Conservation (phyloP, 352 stramenopile genomes). For the Blastocystis sp. region DNA sequence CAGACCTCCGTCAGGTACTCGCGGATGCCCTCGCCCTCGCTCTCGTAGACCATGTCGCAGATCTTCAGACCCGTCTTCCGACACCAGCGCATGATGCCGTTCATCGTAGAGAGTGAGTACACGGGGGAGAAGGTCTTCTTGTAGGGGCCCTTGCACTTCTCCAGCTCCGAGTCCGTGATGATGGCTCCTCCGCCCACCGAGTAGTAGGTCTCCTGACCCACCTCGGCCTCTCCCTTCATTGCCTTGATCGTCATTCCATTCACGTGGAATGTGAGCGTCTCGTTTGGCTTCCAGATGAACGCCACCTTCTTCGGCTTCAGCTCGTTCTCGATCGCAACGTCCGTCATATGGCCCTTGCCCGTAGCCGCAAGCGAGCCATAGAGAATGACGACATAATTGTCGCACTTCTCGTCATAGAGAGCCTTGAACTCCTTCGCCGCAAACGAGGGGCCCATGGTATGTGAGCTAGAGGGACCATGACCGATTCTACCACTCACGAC, state of each 20-base stretch:
- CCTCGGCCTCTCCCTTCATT: neutral
- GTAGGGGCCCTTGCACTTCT: constrained; percentile 21
- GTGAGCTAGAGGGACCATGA: constrained; percentile 58
- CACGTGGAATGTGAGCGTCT: constrained; percentile 55
- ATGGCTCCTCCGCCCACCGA: constrained; percentile 59
- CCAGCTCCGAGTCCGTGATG: constrained; percentile 56
- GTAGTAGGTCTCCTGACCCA: constrained; percentile 58
- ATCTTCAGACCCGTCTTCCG: constrained; percentile 27
- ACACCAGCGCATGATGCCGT: constrained; percentile 45
- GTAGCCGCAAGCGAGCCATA: constrained; percentile 59
- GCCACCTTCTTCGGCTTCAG: constrained; percentile 56
- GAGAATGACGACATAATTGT: constrained; percentile 54
- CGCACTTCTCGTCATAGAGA: neutral
- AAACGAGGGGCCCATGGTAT: constrained; percentile 60
- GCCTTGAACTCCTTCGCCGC: constrained; percentile 54
- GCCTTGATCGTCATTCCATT: constrained; percentile 60
- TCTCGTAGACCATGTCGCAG: constrained; percentile 48
- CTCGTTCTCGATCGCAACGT: constrained; percentile 58
- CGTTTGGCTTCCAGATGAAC: constrained; percentile 57
- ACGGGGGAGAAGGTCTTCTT: constrained; percentile 52
- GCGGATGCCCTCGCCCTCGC: constrained; percentile 57
- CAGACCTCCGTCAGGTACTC: constrained; percentile 56
- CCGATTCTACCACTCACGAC: constrained; percentile 44
- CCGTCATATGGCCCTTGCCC: constrained; percentile 59
- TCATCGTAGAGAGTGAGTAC: constrained; percentile 52